These are phyloP conservation scores for Fusarium newnesense DNA, from an alignment of 2,329 filamentous ascomycete species.

Conservation along the genomic window DNA sequence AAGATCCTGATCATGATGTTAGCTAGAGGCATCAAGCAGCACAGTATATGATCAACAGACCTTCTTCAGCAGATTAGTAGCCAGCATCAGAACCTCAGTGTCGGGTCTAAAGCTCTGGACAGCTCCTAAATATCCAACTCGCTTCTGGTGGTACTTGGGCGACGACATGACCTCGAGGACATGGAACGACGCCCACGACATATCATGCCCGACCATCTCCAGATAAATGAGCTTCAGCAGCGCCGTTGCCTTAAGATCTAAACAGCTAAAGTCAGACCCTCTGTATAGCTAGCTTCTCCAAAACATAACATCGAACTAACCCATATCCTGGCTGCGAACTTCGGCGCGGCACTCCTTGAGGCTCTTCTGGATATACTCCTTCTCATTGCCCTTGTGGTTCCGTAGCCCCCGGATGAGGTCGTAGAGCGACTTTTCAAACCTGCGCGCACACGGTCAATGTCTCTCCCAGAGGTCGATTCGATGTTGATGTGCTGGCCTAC, in stretches of 20 bases:
- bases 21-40: background rate
- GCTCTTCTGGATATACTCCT: slow-evolving; percentile 92
- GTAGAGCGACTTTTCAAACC: slow-evolving; percentile 99
- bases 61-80: slow-evolving; percentile 97
- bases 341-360: slow-evolving; percentile 96
- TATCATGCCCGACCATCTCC: slow-evolving; percentile 99
- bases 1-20: slow-evolving; percentile 66
- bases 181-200: slow-evolving; percentile 99
- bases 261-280: slow-evolving; percentile 8
- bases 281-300: background rate
- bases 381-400: slow-evolving; percentile 94
- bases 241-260: slow-evolving; percentile 95
- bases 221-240: slow-evolving; percentile 96
- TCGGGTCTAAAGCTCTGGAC: slow-evolving; percentile 96
- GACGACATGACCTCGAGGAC: slow-evolving; percentile 99
- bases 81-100: slow-evolving; percentile 97
- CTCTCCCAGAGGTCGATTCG: background rate
- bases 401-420: slow-evolving; percentile 97
- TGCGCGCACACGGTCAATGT: slow-evolving; percentile 53
- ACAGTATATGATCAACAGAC: slow-evolving; percentile 50
- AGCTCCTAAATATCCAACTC: slow-evolving; percentile 92
- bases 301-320: slow-evolving; percentile 58
- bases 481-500: slow-evolving; percentile 28
- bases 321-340: slow-evolving; percentile 93
- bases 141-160: slow-evolving; percentile 92